Evolutionary conservation across 495 filamentous ascomycete species (phyloP).

Genomic region (Chlorociboria aeruginascens): DNA sequence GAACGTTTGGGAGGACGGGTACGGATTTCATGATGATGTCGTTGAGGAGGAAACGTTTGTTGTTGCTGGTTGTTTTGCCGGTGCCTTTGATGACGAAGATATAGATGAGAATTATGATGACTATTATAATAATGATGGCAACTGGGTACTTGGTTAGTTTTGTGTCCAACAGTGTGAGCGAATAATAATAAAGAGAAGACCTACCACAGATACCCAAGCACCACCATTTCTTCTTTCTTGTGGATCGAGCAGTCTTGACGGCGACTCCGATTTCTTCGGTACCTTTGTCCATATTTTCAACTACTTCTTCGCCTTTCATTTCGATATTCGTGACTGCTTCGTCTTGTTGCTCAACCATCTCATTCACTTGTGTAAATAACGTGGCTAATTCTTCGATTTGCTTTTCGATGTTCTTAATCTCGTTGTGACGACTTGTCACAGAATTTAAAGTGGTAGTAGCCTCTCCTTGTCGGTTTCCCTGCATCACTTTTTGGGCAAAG

Average conservation of each 20-base stretch:
- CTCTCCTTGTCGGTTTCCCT: conserved; percentile 64
- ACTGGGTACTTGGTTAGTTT: conserved; percentile 22
- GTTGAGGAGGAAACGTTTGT: conserved; percentile 10
- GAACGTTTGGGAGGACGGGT: background rate
- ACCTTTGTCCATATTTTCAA: conserved; percentile 64
- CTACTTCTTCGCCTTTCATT: conserved; percentile 66
- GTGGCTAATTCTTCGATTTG: conserved; percentile 76
- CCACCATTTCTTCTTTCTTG: conserved; percentile 96
- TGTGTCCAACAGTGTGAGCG: no score
- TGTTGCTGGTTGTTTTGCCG: conserved; percentile 29
- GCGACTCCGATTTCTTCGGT: conserved; percentile 70
- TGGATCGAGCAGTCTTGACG: conserved; percentile 63
- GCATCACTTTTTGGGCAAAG: conserved; percentile 70
- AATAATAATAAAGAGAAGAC: conserved; percentile 26
- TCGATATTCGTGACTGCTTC: conserved; percentile 64
- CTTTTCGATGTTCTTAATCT: conserved; percentile 81
- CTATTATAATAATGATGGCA: conserved; percentile 37
- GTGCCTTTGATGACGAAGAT: conserved; percentile 10
- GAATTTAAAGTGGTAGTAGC: conserved; percentile 64
- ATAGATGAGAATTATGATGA: conserved; percentile 31
- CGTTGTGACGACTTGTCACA: conserved; percentile 73
- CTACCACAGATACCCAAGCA: conserved; percentile 72
- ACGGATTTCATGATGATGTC: background rate
- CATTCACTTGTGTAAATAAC: conserved; percentile 76
- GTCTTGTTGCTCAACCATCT: conserved; percentile 74